Base-by-base conservation (phyloP, 2,329 filamentous ascomycete species). In the Bipolaris oryzae region DNA sequence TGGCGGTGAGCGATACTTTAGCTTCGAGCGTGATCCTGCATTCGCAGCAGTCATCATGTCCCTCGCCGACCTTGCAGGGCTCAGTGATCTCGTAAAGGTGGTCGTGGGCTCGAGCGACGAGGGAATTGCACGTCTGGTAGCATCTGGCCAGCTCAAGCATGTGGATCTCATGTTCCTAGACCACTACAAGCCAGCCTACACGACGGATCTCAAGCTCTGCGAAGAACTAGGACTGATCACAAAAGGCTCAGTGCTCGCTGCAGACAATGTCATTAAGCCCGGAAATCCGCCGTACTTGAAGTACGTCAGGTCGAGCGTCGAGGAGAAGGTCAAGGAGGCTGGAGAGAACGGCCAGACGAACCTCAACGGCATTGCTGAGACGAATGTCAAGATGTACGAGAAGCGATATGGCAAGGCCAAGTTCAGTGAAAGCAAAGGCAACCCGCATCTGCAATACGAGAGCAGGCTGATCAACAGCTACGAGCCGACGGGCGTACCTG, bases 141-240 rank as follows among this genome's bases (percentile, higher is more conserved):
- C 77, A 1, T 73, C 79, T 3, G 85, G 85, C 0, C 67, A 72
- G 4, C 72, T 92, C 21, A 75, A 79, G 21, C 80, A 82, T 43
- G 85, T 92, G 57, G 89, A 92, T 65, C 76, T 93, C 37, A 79
- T 92, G 74, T 94, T 95, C 74, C 78, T 95, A 34, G 91, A 95
- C 68, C 91, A 95, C 74, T 88, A 89, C 76, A 93, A 94, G 75
- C 88, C 89, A 0, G 84, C 87, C 0, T 95, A 94, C 72, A 85
- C 84, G 0, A 82, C 84, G 0, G 91, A 95, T 66, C 75, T 94
- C 58, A 92, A 92, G 76, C 81, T 92, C 0, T 91, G 88, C 70
- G 91, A 95, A 77, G 82, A 89, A 37, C 77, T 93, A 5, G 83
- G 82, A 0, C 72, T 94, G 34, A 79, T 95, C 3, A 79, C 78